Evolutionary conservation across 2,329 filamentous ascomycete genomes (phyloP), one percentile per base, ranked within the genome.

Genomic region (Aspergillus bombycis): DNA sequence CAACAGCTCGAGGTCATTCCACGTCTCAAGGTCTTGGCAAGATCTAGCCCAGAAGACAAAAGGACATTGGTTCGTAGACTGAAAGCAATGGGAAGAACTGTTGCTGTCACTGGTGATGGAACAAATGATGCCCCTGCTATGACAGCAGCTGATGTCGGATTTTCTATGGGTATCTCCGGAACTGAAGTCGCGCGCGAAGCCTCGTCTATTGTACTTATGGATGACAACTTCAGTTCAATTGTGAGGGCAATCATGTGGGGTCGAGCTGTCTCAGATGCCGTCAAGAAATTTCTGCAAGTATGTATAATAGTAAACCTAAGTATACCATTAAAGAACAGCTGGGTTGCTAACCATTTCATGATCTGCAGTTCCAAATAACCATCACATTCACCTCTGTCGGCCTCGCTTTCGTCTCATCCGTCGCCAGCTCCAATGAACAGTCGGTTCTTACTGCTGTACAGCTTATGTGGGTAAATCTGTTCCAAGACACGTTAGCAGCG

Each of bases 301-400:
- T 30, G 72, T 74, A 62, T 30, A 32, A 19, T 16, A 4, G 10
- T 11, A n/a, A 55, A 10, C 12, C n/a, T 4, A 41, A 23, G 19
- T 4, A 1, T 8, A 11, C 21, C 10, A 11, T 23, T n/a, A n/a
- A 16, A 19, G 1, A 53, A 16, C 48, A 32, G 19, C 12, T 30
- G 26, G 3, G 26, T 4, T 38, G 14, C 36, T 60, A 28, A 57
- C 34, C 21, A 14, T 14, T 21, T 19, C 26, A n/a, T 30, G 14
- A 14, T n/a, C 32, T 9, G 19, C 30, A 88, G 78, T 78, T 78
- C 57, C 76, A 78, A 71, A 84, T 89, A 62, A 89, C 87, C 0
- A 87, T 89, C 72, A 89, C 89, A 71, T 88, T 89, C 61, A 89
- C 87, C 1, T 87, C 87, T 2, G 87, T 89, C 26, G 74, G 88